phyloP scores from a whole-genome alignment of 75 land plant genomes.

The Cryptomeria japonica region DNA sequence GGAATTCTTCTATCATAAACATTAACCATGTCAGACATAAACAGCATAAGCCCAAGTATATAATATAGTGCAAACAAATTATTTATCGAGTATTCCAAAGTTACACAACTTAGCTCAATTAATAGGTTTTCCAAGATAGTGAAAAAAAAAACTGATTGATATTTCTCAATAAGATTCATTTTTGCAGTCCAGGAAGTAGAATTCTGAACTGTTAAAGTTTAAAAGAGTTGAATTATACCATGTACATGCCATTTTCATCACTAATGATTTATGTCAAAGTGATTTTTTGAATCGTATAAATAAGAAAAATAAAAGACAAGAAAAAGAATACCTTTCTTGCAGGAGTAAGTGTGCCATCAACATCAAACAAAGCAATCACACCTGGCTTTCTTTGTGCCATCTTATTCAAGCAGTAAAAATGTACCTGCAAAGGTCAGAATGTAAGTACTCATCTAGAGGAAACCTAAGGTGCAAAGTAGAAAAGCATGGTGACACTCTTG shows the following conservation, averaged over 20 bases:
- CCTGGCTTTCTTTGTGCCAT: slow-evolving; percentile 67
- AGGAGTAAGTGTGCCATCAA: slow-evolving; percentile 95
- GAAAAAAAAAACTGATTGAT: neutral
- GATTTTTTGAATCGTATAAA: neutral
- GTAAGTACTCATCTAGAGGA: neutral
- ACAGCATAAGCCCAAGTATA: no score
- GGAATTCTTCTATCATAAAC: no score
- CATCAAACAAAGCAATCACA: slow-evolving; percentile 88
- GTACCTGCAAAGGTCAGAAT: neutral
- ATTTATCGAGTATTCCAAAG: no score
- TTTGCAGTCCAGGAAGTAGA: neutral
- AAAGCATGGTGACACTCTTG: neutral
- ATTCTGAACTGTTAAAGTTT: neutral
- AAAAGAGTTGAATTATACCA: neutral
- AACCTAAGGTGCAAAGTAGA: neutral
- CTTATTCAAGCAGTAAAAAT: neutral
- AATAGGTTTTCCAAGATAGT: neutral
- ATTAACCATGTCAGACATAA: no score
- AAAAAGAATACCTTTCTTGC: slow-evolving; percentile 70
- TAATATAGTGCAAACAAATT: no score
- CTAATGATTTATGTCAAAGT: neutral
- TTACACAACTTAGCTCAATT: no score
- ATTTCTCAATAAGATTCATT: neutral
- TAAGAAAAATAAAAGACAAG: neutral
- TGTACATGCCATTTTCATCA: neutral